Evolutionary conservation across 179 eudicot species (phyloP).

Genomic region (Spinacia oleracea): DNA sequence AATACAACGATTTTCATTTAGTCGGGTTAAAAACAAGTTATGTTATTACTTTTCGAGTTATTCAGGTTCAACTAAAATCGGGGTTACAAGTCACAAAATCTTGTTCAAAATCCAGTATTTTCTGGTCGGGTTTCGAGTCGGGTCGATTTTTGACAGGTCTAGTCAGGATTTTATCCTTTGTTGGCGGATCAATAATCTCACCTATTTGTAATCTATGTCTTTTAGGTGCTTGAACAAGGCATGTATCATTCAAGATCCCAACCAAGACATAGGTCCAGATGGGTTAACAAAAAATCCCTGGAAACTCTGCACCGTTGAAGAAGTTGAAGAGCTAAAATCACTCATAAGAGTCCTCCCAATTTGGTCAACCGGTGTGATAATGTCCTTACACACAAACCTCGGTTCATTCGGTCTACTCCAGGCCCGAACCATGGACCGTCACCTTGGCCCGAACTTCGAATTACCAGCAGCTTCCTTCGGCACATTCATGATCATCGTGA

Average conservation of each 20-base stretch:
- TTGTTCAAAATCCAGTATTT: too few species aligned
- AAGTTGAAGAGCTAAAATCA: conserved; percentile 74
- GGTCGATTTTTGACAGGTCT: too few species aligned
- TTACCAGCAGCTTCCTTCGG: conserved; percentile 78
- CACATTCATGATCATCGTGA: conserved; percentile 48
- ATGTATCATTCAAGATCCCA: conserved; percentile 57
- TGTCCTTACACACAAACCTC: conserved; percentile 35
- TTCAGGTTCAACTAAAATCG: too few species aligned
- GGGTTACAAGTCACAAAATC: too few species aligned
- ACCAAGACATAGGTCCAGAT: conserved; percentile 47
- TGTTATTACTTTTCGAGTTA: too few species aligned
- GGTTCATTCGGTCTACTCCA: conserved; percentile 53
- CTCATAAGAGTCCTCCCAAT: conserved; percentile 63
- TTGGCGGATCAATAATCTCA: too few species aligned
- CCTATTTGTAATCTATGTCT: neutral
- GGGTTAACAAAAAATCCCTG: conserved; percentile 57
- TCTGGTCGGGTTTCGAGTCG: too few species aligned
- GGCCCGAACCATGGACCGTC: conserved; percentile 81
- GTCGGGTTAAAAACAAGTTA: too few species aligned
- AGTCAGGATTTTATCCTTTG: too few species aligned
- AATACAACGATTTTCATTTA: too few species aligned
- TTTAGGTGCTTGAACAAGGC: conserved; percentile 79
- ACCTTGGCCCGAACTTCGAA: conserved; percentile 56
- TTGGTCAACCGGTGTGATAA: conserved; percentile 73
- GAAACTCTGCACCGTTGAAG: conserved; percentile 69